Percentiles rank a stretch among this genome's conserved stretches.
Evolutionary conservation across 306 rosid species (phyloP).

Genomic region (Vicia faba): DNA sequence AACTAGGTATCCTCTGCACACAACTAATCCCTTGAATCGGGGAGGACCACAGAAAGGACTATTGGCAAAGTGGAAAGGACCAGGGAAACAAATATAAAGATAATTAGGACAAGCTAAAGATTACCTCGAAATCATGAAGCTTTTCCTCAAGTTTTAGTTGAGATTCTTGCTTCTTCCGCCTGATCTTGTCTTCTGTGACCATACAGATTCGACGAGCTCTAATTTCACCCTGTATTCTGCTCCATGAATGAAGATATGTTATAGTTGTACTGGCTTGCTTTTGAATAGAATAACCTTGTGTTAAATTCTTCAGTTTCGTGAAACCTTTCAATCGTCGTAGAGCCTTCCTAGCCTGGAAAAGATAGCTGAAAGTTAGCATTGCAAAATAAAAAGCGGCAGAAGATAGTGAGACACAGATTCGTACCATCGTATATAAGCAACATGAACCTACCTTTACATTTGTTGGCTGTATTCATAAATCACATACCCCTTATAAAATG

Average conservation of each 20-base stretch:
- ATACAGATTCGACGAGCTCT: constrained; percentile 80
- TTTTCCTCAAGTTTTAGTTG: constrained; percentile 92
- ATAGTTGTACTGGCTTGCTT: constrained; percentile 75
- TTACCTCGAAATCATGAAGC: constrained; percentile 87
- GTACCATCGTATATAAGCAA: not conserved
- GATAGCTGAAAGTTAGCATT: constrained; percentile 30
- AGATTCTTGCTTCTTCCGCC: constrained; percentile 77
- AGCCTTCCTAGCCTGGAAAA: constrained; percentile 74
- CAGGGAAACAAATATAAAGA: constrained; percentile 13
- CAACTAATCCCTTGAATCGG: too few relatives aligned
- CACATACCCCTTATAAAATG: not conserved
- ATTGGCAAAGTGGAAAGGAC: too few relatives aligned
- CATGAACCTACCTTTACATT: constrained; percentile 12
- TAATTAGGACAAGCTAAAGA: constrained; percentile 16
- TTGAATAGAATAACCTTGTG: constrained; percentile 57
- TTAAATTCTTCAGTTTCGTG: constrained; percentile 62
- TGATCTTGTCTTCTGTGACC: constrained; percentile 87
- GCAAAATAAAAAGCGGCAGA: constrained; percentile 4
- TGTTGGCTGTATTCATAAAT: constrained; percentile 12
- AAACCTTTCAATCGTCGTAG: constrained; percentile 70
- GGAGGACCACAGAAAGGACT: too few relatives aligned
- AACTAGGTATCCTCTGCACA: too few relatives aligned
- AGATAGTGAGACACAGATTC: not conserved
- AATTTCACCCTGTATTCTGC: constrained; percentile 73
- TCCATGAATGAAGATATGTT: constrained; percentile 85